Base-by-base conservation (phyloP, 192 early-diverging fungal genomes). In the Chytriomyces sp. region DNA sequence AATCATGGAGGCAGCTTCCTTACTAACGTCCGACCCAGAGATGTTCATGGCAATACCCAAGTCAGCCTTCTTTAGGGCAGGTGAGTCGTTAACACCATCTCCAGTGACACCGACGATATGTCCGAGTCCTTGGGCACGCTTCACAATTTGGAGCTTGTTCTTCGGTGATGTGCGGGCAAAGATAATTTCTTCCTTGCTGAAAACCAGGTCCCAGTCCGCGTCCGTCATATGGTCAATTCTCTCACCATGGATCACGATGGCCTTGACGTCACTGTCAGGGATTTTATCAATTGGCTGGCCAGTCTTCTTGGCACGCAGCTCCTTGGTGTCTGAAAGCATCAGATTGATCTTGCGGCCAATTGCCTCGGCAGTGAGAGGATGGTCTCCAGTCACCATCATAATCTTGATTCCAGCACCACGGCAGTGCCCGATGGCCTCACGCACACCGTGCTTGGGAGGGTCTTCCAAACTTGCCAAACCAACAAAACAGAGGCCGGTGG, bases 321-420 rank as follows among this genome's bases (percentile, higher is more conserved):
- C 88, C 73, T 90, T 91, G 10, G 94, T 96, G 70, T 98, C 96
- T 38, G 86, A 86, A 8, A 96, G 61, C 67, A 98, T 85, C 79
- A 98, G 79, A 79, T 96, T 96, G 79, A 96, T 98, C 79, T 96
- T 95, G 75, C 94, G 89, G 3, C 90, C 94, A 75, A 98, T 96
- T 17, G 94, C 81, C 55, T 95, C 94, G 26, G 95, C 95, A 2
- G 95, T 97, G 73, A 95, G 83, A 44, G 93, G 93, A 73, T 95
- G 93, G 80, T 97, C 95, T 79, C 94, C 95, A 39, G 96, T 98
- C 14, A 98, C 93, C 94, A 98, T 96, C 84, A 98, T 92, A 37
- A 98, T 93, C 75, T 91, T 89, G 79, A 98, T 93, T 64, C 96
- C 96, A 14, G 96, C 96, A 33, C 80, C 80, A 59, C 94, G 91